Evolutionary conservation across 1,139 yeast species (phyloP).

Genomic region (Saccharomycopsis phalli): DNA sequence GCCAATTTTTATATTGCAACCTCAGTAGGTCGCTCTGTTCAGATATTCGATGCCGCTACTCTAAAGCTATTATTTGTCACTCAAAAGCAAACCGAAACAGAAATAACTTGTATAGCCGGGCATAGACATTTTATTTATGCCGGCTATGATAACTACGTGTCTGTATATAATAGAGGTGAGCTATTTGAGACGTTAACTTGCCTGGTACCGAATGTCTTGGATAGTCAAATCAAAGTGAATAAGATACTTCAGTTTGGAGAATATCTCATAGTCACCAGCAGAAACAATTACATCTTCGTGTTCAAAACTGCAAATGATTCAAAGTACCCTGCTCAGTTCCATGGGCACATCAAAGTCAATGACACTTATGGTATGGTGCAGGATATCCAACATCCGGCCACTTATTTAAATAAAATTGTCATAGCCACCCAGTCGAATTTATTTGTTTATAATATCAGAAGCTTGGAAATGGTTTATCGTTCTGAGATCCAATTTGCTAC

Average conservation of each 20-base stretch:
- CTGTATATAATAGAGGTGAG: conserved; percentile 77
- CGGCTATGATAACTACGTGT: conserved; percentile 61
- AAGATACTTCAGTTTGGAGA: conserved; percentile 69
- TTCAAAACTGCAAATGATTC: conserved; percentile 34
- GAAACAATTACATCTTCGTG: conserved; percentile 46
- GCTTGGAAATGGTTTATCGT: conserved; percentile 64
- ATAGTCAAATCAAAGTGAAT: conserved; percentile 30
- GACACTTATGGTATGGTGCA: conserved; percentile 60
- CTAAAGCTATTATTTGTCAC: conserved; percentile 83
- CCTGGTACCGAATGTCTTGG: conserved; percentile 26
- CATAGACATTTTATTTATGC: conserved; percentile 83
- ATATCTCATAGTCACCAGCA: conserved; percentile 53
- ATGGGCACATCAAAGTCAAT: conserved; percentile 54
- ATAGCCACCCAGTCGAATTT: conserved; percentile 58
- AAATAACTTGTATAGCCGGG: conserved; percentile 65
- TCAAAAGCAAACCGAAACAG: conserved; percentile 60
- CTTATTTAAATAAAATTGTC: conserved; percentile 83
- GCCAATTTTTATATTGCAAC: conserved; percentile 82
- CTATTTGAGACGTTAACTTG: conserved; percentile 46
- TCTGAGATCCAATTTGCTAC: conserved; percentile 31
- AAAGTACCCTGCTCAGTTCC: conserved; percentile 53
- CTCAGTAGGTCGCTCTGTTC: conserved; percentile 82
- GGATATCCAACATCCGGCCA: conserved; percentile 74
- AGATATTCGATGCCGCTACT: conserved; percentile 87
- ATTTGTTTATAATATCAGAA: conserved; percentile 59